Evolutionary conservation across 2,329 filamentous ascomycete species (phyloP), one percentile per base, ranked within the genome.

Genomic region (Paramyrothecium roridum): DNA sequence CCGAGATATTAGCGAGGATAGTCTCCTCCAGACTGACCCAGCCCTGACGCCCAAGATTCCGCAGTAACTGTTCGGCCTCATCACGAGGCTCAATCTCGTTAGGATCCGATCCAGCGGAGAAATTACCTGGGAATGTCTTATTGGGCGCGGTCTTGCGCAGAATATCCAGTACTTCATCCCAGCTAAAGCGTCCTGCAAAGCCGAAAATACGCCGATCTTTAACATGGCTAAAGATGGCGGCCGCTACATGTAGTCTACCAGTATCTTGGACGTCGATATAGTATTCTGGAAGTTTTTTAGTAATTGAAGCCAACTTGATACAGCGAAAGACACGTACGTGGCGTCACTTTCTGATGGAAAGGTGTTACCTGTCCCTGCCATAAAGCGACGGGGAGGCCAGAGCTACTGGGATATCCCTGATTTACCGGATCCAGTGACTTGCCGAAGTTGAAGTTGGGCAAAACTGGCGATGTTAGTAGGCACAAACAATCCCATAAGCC

Each of bases 231-330:
- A 81, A 69, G 0, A 83, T 69, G 8, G 80, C 67, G 0, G 77
- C 82, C 3, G 79, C 76, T 3, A 85, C 70, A 45, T 85, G 82
- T 0, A 86, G 64, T 0, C 76, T 68, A 0, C 80, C 82, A 3
- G 63, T 63, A 52, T 85, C 81, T 12, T 76, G 67, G 0, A 80
- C 74, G 59, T 81, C 70, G 22, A 81, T 67, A 61, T 67, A 75
- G 64, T 76, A 71, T 63, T 71, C 76, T 82, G 30, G 2, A 6
- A 2, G 1, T 2, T 1, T 2, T 3, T 2, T 1, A 23, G 23
- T 20, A 20, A 8, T 16, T 17, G 40, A 13, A 4, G 17, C 2
- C 12, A 20, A 22, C 11, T 22, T 8, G 3, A 47, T 20, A 22
- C 20, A 17, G 10, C 10, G n/a, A 1, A 13, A 13, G 26, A 30